Evolutionary conservation across 139 green algal species (phyloP).

Genomic region (Closterium sp.): DNA sequence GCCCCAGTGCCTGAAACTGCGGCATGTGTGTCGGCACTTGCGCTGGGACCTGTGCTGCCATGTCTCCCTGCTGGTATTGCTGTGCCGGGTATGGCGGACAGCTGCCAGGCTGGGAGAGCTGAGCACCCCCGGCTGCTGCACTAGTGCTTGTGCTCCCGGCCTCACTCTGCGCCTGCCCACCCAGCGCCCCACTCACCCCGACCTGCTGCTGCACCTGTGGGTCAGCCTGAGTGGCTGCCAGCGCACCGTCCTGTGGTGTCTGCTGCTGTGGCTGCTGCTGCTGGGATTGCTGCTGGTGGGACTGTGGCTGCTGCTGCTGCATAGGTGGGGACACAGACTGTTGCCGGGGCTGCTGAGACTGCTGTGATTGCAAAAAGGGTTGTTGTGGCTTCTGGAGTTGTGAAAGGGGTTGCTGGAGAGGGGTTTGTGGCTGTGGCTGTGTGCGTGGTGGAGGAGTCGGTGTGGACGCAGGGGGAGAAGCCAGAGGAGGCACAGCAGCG

Average conservation of each 20-base stretch:
- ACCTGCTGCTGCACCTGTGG: background rate
- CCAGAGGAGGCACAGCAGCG: constrained; percentile 60
- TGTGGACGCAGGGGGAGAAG: background rate
- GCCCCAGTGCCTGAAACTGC: background rate
- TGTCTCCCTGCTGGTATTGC: background rate
- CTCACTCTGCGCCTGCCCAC: background rate
- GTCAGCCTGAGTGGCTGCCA: background rate
- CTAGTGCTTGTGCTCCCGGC: background rate
- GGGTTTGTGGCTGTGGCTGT: background rate
- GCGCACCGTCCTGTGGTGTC: background rate
- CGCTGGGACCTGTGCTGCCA: background rate
- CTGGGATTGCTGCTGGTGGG: too few relatives aligned
- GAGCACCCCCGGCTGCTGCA: too few relatives aligned
- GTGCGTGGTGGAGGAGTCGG: background rate
- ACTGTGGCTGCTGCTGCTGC: too few relatives aligned
- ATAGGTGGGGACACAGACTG: too few relatives aligned
- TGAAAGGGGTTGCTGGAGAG: too few relatives aligned
- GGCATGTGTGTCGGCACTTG: too few relatives aligned
- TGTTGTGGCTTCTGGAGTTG: too few relatives aligned
- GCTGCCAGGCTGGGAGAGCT: background rate
- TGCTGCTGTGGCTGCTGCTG: background rate
- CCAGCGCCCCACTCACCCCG: too few relatives aligned
- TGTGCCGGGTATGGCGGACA: too few relatives aligned
- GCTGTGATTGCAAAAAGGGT: background rate
- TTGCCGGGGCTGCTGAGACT: background rate